phyloP scores from a whole-genome alignment of 2,329 filamentous ascomycete genomes.

The Nannizziopsis arthrosporioides region DNA sequence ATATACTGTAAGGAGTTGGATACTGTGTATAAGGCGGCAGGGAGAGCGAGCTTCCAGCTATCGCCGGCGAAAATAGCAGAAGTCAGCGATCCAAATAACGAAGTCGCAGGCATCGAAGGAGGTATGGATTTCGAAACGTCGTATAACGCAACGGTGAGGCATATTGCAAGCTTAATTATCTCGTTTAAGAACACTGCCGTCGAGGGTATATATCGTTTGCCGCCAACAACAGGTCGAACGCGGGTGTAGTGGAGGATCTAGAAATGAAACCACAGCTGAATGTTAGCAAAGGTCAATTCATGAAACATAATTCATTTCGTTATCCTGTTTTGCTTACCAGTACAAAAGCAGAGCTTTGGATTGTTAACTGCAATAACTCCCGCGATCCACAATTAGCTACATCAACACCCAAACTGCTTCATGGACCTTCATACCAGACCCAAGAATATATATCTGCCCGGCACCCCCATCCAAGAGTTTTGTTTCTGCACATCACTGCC shows the following conservation, averaged over 20 bases:
- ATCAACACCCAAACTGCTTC: not conserved
- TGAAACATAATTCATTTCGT: no score
- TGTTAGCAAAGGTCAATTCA: constrained; percentile 2
- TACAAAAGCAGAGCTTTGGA: constrained; percentile 35
- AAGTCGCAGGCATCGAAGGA: constrained; percentile 65
- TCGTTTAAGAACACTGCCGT: constrained; percentile 92
- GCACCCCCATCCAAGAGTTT: constrained; percentile 25
- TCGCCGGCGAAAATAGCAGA: constrained; percentile 75
- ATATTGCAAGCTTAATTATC: constrained; percentile 77
- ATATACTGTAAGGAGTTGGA: constrained; percentile 93
- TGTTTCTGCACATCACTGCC: constrained; percentile 8
- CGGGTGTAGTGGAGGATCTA: constrained; percentile 91
- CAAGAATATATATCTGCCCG: constrained; percentile 28
- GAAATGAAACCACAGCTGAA: not conserved
- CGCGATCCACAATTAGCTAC: not conserved
- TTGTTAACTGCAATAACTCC: constrained; percentile 27
- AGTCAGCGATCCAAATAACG: constrained; percentile 68
- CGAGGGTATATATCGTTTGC: constrained; percentile 82
- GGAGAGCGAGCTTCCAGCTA: constrained; percentile 88
- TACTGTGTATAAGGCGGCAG: constrained; percentile 75
- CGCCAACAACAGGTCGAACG: constrained; percentile 73
- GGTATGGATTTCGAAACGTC: constrained; percentile 69
- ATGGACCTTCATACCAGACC: constrained; percentile 27
- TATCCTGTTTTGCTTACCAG: constrained; percentile 26
- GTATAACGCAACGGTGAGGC: constrained; percentile 74